Percentiles rank a stretch among this genome's conserved stretches.
These are phyloP conservation scores for Ministeria vibrans DNA, from an alignment of 78 protist species.

Conservation along the genomic window DNA sequence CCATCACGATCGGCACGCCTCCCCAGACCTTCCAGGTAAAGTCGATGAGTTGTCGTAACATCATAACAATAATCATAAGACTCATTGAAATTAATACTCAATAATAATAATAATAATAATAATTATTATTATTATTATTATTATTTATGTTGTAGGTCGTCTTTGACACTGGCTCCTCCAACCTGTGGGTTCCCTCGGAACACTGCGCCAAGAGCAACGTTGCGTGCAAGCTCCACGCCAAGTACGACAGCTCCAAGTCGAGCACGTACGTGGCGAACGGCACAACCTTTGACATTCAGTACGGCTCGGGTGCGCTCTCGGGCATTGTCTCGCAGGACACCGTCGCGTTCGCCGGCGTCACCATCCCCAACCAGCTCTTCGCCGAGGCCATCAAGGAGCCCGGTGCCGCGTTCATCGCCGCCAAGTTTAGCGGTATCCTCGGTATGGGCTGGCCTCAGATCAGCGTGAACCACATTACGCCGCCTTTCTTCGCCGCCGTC, in stretches of 20 bases:
- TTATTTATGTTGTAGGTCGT: too few relatives aligned
- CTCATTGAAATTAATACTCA: too few relatives aligned
- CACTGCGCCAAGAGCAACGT: slow-evolving; percentile 18
- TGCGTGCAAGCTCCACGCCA: slow-evolving; percentile 70
- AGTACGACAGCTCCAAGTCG: slow-evolving; percentile 68
- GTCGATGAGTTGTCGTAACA: too few relatives aligned
- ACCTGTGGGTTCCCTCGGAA: slow-evolving; percentile 73
- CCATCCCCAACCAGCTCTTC: slow-evolving; percentile 57
- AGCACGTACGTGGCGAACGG: slow-evolving; percentile 76
- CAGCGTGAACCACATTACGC: slow-evolving; percentile 76
- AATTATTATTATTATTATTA: too few relatives aligned
- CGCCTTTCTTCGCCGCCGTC: slow-evolving; percentile 70
- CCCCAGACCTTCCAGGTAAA: slow-evolving; percentile 81
- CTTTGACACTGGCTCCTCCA: slow-evolving; percentile 94
- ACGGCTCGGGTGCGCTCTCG: slow-evolving; percentile 85
- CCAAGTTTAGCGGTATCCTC: slow-evolving; percentile 82
- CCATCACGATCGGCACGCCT: slow-evolving; percentile 90
- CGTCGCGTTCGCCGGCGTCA: slow-evolving; percentile 70
- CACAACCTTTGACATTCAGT: slow-evolving; percentile 70
- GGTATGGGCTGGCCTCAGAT: slow-evolving; percentile 83
- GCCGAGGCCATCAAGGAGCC: slow-evolving; percentile 88
- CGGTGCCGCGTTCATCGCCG: slow-evolving; percentile 83
- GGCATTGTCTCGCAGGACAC: slow-evolving; percentile 75
- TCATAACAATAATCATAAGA: too few relatives aligned
- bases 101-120: too few relatives aligned